A percentile compares a stretch with the other conserved stretches of the same genome.
phyloP scores from a whole-genome alignment of 768 basidiomycete genomes.

The Leccinum broughii region DNA sequence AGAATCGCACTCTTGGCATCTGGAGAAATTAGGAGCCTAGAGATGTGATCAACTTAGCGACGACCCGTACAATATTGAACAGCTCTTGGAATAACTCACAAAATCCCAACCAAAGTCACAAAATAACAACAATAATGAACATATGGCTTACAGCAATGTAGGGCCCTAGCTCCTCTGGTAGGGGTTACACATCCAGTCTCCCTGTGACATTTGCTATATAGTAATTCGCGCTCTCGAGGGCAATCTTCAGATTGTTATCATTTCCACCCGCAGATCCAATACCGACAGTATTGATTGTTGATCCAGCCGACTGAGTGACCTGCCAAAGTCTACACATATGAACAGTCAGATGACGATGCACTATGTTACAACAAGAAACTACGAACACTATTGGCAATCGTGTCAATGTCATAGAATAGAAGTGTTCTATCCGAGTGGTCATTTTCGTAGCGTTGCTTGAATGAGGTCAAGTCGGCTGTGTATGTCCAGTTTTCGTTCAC shows the following conservation, averaged over 20 bases:
- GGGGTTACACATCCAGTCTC: slow-evolving; percentile 45
- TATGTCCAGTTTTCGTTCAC: slow-evolving; percentile 60
- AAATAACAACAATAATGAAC: not conserved
- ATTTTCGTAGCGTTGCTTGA: slow-evolving; percentile 30
- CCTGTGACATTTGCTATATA: slow-evolving; percentile 57
- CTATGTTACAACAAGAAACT: not conserved
- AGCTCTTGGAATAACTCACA: slow-evolving; percentile 32
- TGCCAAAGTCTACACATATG: slow-evolving; percentile 42
- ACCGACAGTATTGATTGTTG: no score
- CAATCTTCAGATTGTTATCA: slow-evolving; percentile 29
- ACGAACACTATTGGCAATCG: slow-evolving; percentile 54
- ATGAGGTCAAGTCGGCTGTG: slow-evolving; percentile 50
- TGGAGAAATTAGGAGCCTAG: no score
- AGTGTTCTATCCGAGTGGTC: slow-evolving; percentile 35
- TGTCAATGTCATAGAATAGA: slow-evolving; percentile 58
- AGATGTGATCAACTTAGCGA: no score
- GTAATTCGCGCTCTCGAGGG: slow-evolving; percentile 52
- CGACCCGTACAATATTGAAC: not conserved
- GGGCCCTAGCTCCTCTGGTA: slow-evolving; percentile 1
- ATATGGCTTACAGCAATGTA: slow-evolving; percentile 32
- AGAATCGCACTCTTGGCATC: no score
- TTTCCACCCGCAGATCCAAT: no score
- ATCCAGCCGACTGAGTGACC: slow-evolving; percentile 48
- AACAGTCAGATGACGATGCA: not conserved
- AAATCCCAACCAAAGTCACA: slow-evolving; percentile 63